These are phyloP conservation scores for Bathelium albidoporum DNA, from an alignment of 495 filamentous ascomycete species.

Conservation along the genomic window DNA sequence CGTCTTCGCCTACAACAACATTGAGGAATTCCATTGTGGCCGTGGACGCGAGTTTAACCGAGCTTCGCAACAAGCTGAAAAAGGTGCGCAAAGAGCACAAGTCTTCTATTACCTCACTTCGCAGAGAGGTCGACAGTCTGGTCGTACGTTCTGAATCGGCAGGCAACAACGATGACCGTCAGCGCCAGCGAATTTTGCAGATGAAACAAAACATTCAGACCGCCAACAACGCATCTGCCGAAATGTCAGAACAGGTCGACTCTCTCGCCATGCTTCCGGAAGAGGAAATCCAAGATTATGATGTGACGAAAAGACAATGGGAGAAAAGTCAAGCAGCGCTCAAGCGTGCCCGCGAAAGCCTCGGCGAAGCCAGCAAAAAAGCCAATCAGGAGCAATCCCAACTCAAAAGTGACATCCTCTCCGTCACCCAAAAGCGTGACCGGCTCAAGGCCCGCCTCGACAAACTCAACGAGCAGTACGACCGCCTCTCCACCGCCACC, in stretches of 20 bases:
- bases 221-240: conserved; percentile 62
- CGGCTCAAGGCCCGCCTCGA: conserved; percentile 63
- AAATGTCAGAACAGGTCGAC: conserved; percentile 54
- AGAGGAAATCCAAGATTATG: conserved; percentile 51
- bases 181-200: conserved; percentile 66
- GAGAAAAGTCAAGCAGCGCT: conserved; percentile 51
- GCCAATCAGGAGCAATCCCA: conserved; percentile 53
- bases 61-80: conserved; percentile 65
- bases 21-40: conserved; percentile 77
- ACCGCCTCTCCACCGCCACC: conserved; percentile 58
- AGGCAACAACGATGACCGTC: conserved; percentile 71
- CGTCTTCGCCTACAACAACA: conserved; percentile 72
- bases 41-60: conserved; percentile 65
- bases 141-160: conserved; percentile 56
- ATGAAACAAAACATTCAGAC: conserved; percentile 71
- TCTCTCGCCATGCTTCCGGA: conserved; percentile 57
- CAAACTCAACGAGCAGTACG: conserved; percentile 68
- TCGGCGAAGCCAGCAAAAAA: conserved; percentile 52
- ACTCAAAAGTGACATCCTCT: conserved; percentile 55
- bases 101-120: conserved; percentile 52
- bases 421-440: conserved; percentile 64
- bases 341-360: conserved; percentile 48
- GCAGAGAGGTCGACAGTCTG: conserved; percentile 72
- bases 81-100: conserved; percentile 72
- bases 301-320: conserved; percentile 49